These are phyloP conservation scores for Musa beccarii DNA, from an alignment of 176 grass and related monocot genomes.

Conservation along the genomic window DNA sequence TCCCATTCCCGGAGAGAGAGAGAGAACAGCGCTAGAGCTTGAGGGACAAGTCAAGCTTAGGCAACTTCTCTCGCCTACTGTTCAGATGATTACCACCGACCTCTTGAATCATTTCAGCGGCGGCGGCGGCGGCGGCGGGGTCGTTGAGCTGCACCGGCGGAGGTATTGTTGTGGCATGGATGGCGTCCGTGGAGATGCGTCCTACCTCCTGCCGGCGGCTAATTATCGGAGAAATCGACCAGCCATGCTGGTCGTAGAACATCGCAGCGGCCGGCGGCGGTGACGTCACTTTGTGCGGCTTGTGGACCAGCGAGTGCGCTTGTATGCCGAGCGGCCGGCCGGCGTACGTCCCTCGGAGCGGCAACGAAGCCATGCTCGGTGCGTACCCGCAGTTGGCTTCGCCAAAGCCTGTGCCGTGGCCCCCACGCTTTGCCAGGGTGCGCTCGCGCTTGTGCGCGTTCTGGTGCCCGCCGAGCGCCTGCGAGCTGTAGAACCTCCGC, in stretches of 20 bases:
- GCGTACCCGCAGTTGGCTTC: background rate
- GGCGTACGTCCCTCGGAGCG: background rate
- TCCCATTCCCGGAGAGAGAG: too few relatives aligned
- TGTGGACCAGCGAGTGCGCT: slow-evolving; percentile 8
- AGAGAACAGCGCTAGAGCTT: background rate
- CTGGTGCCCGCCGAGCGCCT: slow-evolving; percentile 71
- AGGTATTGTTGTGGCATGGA: background rate
- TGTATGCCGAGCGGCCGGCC: background rate
- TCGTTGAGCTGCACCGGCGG: background rate
- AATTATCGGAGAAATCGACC: background rate
- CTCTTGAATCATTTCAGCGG: background rate
- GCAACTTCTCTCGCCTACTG: background rate
- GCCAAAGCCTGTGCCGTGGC: slow-evolving; percentile 18
- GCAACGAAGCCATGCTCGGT: background rate
- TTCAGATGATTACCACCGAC: background rate
- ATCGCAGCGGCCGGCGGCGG: background rate
- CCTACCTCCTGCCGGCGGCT: background rate
- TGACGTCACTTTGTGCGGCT: background rate
- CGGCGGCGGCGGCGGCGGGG: background rate
- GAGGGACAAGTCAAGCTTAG: slow-evolving; percentile 3
- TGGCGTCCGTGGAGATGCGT: background rate
- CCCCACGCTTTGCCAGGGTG: slow-evolving; percentile 58
- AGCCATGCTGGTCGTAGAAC: background rate
- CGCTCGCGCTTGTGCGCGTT: slow-evolving; percentile 65
- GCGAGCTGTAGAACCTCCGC: slow-evolving; percentile 80